These are phyloP conservation scores for Xylariaceae sp. DNA, from an alignment of 2,329 filamentous ascomycete genomes.

Conservation along the genomic window DNA sequence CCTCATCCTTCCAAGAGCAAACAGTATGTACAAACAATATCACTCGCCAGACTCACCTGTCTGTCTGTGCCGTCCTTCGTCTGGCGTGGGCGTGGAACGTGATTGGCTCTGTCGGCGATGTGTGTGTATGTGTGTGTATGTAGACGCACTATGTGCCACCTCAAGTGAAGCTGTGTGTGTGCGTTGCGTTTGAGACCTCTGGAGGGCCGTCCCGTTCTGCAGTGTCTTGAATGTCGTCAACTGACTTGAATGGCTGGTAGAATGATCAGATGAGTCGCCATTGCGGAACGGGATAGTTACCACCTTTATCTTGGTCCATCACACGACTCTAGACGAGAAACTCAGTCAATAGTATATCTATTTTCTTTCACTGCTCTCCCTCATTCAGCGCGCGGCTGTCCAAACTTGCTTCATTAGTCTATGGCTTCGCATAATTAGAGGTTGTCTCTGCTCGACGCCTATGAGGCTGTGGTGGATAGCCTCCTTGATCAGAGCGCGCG, in stretches of 20 bases:
- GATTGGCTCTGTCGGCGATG: slow-evolving; percentile 10
- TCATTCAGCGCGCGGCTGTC: slow-evolving; percentile 32
- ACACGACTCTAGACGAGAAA: slow-evolving; percentile 2
- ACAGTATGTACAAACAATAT: neutral
- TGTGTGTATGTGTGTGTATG: slow-evolving; percentile 11
- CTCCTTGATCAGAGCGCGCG: slow-evolving; percentile 19
- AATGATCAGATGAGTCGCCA: slow-evolving; percentile 14
- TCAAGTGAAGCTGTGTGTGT: too few species aligned
- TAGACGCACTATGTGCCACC: too few species aligned
- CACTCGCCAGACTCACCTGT: neutral
- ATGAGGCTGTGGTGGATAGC: slow-evolving; percentile 8
- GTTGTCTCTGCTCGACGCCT: slow-evolving; percentile 12
- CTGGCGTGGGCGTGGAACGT: slow-evolving; percentile 13
- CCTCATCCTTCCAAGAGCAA: slow-evolving; percentile 2
- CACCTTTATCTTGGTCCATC: slow-evolving; percentile 14
- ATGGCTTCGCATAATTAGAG: slow-evolving; percentile 20
- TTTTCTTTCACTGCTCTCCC: slow-evolving; percentile 14
- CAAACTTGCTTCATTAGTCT: slow-evolving; percentile 22
- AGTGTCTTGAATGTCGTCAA: slow-evolving; percentile 16
- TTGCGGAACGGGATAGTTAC: slow-evolving; percentile 10
- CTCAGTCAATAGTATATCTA: too few species aligned
- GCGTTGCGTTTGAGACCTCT: slow-evolving; percentile 18
- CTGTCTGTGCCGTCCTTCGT: neutral
- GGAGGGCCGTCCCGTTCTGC: slow-evolving; percentile 24
- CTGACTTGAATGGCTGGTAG: slow-evolving; percentile 12